Evolutionary conservation across 805 yeast species (phyloP), one percentile per base, ranked within the genome.

Genomic region (Zygotorulaspora sp.): DNA sequence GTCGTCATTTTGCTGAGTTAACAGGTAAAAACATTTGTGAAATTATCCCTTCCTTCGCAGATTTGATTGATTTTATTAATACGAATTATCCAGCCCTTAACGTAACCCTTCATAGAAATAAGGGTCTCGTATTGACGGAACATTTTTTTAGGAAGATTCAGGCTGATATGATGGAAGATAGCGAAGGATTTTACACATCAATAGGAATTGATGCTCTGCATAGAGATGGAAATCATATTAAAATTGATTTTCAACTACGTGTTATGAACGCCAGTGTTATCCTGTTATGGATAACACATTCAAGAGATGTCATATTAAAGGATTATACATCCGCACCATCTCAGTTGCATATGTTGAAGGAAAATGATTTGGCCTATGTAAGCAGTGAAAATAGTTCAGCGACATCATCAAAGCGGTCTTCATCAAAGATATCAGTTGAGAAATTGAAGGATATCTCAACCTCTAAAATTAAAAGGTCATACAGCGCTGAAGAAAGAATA

Each of bases 271-370:
- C 66, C 10, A 78, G 75, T 13, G 68, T 78, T 6, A 71, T 73
- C 36, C 78, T 85, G 3, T 61, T 89, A 14, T 90, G 97, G 97
- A 72, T 90, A 8, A 86, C 96, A 0, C 88, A 84, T 56, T 80
- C 90, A 1, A 77, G 90, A 50, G 64, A 59, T 40, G 62, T 56
- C 17, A 59, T 56, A 3, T 55, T 56, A 19, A 56, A 55, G 21
- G 58, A 59, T 26, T 61, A 59, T 19, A 54, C 55, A 21, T 59
- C 66, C 11, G 53, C 60, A 18, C 69, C 70, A 24, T 66, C 71
- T 0, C 72, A 67, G 42, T 35, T 67, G 38, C 55, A 58, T 6
- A 66, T 67, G 44, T 49, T 67, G 31, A 62, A 65, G 23, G 72
- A 66, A 39, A 58, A 53, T 38, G 70, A 66, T 19, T 47, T 58